Evolutionary conservation across 2,329 filamentous ascomycete genomes (phyloP).

Genomic region (Ophiostoma tasmaniense): DNA sequence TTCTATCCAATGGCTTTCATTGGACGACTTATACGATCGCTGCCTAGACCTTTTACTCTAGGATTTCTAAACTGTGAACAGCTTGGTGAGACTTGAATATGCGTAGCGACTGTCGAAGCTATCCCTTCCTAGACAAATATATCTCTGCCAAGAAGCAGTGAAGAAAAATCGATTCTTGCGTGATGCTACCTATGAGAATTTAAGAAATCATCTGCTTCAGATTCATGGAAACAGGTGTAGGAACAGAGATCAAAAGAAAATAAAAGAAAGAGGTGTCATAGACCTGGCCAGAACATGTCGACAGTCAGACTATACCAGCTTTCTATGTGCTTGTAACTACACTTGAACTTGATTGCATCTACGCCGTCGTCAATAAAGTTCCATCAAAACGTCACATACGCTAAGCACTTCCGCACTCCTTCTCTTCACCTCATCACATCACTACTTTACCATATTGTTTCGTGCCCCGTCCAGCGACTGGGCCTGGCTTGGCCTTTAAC

Average conservation of each 20-base stretch:
- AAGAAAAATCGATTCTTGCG: background rate
- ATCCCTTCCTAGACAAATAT: background rate
- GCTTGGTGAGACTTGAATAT: background rate
- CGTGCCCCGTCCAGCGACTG: background rate
- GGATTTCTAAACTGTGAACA: background rate
- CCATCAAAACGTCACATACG: background rate
- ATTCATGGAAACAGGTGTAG: no score
- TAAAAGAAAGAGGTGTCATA: background rate
- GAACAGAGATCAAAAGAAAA: background rate
- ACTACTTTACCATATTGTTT: background rate
- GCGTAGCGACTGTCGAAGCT: background rate
- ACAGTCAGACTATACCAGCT: background rate
- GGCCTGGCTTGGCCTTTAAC: background rate
- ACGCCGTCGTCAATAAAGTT: background rate
- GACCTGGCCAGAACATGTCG: background rate
- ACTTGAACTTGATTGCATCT: background rate
- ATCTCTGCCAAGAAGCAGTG: background rate
- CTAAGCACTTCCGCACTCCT: background rate
- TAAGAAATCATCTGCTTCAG: no score
- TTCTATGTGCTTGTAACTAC: background rate
- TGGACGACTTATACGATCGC: background rate
- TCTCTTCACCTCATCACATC: background rate
- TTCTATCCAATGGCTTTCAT: background rate
- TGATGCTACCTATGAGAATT: background rate
- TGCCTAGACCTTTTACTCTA: background rate